These are phyloP conservation scores for Calonectria ilicicola DNA, from an alignment of 2,329 filamentous ascomycete genomes.

Conservation along the genomic window DNA sequence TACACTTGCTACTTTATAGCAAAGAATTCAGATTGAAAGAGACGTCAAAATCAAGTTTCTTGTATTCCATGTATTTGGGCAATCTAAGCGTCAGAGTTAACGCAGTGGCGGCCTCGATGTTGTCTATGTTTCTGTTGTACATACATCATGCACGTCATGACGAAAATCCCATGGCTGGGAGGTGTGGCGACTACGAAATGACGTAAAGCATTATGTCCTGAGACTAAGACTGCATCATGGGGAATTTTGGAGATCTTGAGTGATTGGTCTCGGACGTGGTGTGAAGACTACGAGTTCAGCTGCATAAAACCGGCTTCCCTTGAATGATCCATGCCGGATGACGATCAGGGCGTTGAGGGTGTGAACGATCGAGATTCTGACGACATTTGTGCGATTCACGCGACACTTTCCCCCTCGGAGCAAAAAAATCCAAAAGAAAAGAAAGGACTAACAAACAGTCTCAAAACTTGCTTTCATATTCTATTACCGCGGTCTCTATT, in stretches of 20 bases:
- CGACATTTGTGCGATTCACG: conserved; percentile 17
- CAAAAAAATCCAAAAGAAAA: not conserved
- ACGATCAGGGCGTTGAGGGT: conserved; percentile 4
- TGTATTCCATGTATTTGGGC: not conserved
- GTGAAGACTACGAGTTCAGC: not conserved
- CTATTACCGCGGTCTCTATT: conserved; percentile 46
- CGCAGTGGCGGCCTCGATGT: conserved; percentile 32
- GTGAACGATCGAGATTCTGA: not conserved
- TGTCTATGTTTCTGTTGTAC: conserved; percentile 32
- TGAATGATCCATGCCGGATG: not conserved
- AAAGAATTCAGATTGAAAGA: not conserved
- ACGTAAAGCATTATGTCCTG: conserved; percentile 31
- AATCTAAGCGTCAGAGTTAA: conserved; percentile 42
- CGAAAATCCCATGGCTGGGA: conserved; percentile 31
- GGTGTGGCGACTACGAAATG: conserved; percentile 41
- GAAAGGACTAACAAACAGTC: not conserved
- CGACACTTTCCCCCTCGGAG: too few species aligned
- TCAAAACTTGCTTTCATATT: not conserved
- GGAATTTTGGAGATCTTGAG: not conserved
- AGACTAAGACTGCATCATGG: not conserved
- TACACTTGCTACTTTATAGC: not conserved
- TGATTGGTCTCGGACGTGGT: conserved; percentile 2
- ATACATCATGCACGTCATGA: conserved; percentile 41
- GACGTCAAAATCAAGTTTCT: conserved; percentile 42
- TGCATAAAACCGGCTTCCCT: conserved; percentile 25